Conservation (phyloP, 2,329 filamentous ascomycete genomes). For the Alternaria conjuncta region DNA sequence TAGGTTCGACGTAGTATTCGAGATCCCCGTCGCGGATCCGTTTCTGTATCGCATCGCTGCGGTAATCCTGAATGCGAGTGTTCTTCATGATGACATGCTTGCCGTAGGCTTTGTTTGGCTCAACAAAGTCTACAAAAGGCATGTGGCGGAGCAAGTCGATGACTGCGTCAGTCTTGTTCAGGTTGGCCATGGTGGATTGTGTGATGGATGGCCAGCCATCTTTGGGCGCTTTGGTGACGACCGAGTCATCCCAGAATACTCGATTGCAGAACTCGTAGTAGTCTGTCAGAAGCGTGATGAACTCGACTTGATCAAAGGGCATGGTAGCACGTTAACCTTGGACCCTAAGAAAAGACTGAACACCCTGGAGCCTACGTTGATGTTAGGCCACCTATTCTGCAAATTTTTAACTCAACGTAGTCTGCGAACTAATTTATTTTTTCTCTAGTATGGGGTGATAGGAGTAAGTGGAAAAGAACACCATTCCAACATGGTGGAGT, state of each 20-base stretch:
- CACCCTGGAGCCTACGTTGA: not conserved
- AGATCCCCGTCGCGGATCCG: not conserved
- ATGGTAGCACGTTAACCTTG: not conserved
- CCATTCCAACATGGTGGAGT: not conserved
- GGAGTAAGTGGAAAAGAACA: not conserved
- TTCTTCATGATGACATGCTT: not conserved
- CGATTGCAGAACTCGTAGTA: not conserved
- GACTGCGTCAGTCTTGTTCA: not conserved
- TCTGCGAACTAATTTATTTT: not conserved
- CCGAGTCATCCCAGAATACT: not conserved
- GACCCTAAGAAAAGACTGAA: fast-evolving
- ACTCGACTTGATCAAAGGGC: not conserved
- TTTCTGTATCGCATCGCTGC: not conserved
- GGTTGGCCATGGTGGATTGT: not conserved
- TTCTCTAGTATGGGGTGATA: not conserved
- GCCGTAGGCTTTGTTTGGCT: not conserved
- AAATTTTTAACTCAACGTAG: not conserved
- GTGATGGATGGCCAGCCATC: not conserved
- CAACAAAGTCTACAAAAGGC: not conserved
- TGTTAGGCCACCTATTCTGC: not conserved
- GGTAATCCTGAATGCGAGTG: not conserved
- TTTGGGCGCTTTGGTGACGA: not conserved
- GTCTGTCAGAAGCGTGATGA: not conserved
- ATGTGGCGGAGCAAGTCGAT: not conserved
- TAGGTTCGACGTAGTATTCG: not conserved